Base-by-base conservation (phyloP, 768 basidiomycete genomes). In the Lactarius quietus region DNA sequence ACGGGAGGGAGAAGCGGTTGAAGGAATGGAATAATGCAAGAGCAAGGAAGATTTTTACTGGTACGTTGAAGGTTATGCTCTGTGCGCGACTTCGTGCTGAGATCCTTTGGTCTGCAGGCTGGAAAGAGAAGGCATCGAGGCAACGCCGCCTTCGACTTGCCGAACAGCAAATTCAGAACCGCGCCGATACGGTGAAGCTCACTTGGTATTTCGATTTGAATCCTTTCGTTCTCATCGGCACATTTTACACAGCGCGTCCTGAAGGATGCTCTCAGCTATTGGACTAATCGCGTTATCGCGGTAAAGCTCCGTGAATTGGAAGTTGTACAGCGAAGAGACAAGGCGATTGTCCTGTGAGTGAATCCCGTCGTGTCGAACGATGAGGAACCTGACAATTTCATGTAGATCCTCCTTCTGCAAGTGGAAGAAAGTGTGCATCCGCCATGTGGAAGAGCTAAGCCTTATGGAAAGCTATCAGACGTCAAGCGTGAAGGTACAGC, bases 391-490 rank as follows among this genome's bases (percentile, higher is more conserved):
- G 39, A 66, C 26, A 1, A 61, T 41, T 57, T 54, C 38, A 15
- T 60, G 35, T 67, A 92, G 88, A 41, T 70, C 73, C 59, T 81
- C 83, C 7, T 89, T 90, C 69, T 78, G 74, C 55, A 89, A 87
- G 75, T 94, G 92, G 92, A 86, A 84, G 71, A 76, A 73, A 7
- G 77, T 82, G 41, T 84, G 82, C 70, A 75, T 79, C 41, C 84
- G 86, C 29, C 90, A 90, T 72, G 81, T 82, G 2, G 89, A 92
- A 72, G 85, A 88, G 68, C 75, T 87, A 3, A 87, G 85, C 69
- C 82, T 95, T n/a, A 85, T 94, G 83, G 87, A 92, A 72, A 93
- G 90, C 72, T 90, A 92, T 74, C 83, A 87, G 63, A 89, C 66
- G 86, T 94, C 53, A 92, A 90, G 74, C 83, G 83, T 52, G 90